A percentile compares a stretch with the other conserved stretches of the same genome.
phyloP scores from a whole-genome alignment of 2,329 filamentous ascomycete genomes.

The Ceratocystis huliohia region DNA sequence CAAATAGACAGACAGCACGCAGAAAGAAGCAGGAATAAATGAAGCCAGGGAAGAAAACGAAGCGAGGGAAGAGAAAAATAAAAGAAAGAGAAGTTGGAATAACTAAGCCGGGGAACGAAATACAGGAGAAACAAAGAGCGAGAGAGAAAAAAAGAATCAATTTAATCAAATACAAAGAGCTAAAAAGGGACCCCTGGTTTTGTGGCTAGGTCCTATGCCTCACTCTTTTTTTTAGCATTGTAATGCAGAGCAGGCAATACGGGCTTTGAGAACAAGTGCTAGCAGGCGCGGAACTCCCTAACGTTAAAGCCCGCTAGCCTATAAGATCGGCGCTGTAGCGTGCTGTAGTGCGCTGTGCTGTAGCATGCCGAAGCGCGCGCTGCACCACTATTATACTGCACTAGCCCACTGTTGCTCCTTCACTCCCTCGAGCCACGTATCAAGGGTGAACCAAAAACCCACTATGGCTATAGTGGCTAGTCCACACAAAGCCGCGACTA shows the following conservation, averaged over 20 bases:
- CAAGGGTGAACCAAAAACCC: not conserved
- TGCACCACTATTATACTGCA: too few relatives aligned
- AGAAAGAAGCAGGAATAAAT: not conserved
- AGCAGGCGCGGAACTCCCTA: not conserved
- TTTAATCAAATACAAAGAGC: not conserved
- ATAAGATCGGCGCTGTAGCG: too few relatives aligned
- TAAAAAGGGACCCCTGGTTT: not conserved
- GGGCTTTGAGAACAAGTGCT: not conserved
- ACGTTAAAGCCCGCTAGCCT: too few relatives aligned
- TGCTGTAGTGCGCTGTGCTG: not conserved
- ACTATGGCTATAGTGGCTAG: not conserved
- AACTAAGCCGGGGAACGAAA: constrained; percentile 1
- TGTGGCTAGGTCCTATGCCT: not conserved
- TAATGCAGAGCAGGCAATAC: not conserved
- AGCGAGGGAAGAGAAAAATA: constrained; percentile 14
- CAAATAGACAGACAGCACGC: constrained; percentile 9
- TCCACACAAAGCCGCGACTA: too few relatives aligned
- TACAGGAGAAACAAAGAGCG: not conserved
- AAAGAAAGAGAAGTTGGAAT: constrained; percentile 14
- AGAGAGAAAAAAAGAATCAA: constrained; percentile 8
- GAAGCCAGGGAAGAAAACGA: constrained; percentile 20
- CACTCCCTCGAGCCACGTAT: constrained; percentile 6
- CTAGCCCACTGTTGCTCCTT: not conserved
- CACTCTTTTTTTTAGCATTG: constrained; percentile 3
- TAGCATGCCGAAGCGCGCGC: not conserved